Evolutionary conservation across 2,329 filamentous ascomycete species (phyloP), one percentile per base, ranked within the genome.

Genomic region (Xylaria sp.): DNA sequence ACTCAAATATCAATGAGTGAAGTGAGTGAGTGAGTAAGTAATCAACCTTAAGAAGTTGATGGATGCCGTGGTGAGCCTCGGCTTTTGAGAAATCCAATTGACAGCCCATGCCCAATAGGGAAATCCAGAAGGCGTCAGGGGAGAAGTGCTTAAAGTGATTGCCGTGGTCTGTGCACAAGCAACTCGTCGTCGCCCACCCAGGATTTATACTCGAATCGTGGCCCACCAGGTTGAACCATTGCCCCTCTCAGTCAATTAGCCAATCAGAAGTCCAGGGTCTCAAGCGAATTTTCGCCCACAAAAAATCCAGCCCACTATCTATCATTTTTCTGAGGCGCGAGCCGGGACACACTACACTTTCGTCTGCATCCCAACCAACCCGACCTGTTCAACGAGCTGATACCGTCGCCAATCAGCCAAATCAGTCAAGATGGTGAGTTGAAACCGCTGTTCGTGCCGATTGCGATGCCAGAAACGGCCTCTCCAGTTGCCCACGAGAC

Each of bases 401-500:
- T 72, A 69, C 63, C 65, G 63, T 70, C 67, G 59, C 63, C 80
- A 77, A 80, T 81, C 83, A 81, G 82, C 79, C 80, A 84, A 84
- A 82, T 81, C 83, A 83, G 82, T 86, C 88, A 91, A 87, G 82
- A 91, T 91, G 89, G 89, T 91, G 84, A 91, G 89, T 90, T 84
- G 73, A 84, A 79, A 68, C 56, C 63, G 64, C 53, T 61, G 61
- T 78, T 79, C 78, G 81, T 76, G 71, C 62, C 72, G 63, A 71
- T 73, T 75, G 73, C 74, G 72, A 73, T 75, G 76, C 73, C 71
- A 76, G 74, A 76, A 78, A 78, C 68, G 73, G 75, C 73, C 44
- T 57, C 71, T 74, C 76, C 69, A 72, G 74, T 73, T 71, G 69
- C 48, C 71, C 80, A 26, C 23, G 33, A 33, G 42, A 56, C 44